These are phyloP conservation scores for Solanum hybrid DNA, from an alignment of 305 asterid genomes.

Conservation along the genomic window DNA sequence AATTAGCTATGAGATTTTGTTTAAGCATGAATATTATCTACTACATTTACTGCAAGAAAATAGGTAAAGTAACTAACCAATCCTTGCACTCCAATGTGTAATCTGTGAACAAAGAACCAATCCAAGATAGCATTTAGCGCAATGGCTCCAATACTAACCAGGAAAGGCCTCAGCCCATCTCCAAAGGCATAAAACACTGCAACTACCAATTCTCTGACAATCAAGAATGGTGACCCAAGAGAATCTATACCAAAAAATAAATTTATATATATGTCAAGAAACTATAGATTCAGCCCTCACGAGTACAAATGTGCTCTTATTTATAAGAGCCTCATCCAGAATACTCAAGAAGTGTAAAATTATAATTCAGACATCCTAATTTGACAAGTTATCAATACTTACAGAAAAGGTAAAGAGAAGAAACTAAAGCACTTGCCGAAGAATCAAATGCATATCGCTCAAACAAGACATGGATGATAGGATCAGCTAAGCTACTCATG, in stretches of 20 bases:
- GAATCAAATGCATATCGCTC: conserved; percentile 38
- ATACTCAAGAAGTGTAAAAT: not conserved
- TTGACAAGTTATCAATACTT: conserved; percentile 9
- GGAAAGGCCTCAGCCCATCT: conserved; percentile 27
- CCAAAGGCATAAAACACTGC: conserved; percentile 39
- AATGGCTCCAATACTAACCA: conserved; percentile 33
- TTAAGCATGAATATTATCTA: not conserved
- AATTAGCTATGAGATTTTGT: not conserved
- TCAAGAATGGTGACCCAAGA: conserved; percentile 37
- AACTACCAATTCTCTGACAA: conserved; percentile 33
- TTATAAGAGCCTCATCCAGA: not conserved
- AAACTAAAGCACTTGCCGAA: conserved; percentile 36
- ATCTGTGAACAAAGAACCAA: conserved; percentile 31
- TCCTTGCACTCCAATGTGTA: conserved; percentile 31
- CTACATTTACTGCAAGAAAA: not conserved
- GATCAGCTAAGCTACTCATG: conserved; percentile 26
- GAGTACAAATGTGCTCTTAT: not conserved
- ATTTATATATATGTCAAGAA: not conserved
- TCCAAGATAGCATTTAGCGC: conserved; percentile 35
- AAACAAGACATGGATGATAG: conserved; percentile 26
- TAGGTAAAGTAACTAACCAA: conserved; percentile 19
- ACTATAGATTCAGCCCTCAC: not conserved
- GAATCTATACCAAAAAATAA: conserved; percentile 19
- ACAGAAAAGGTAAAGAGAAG: conserved; percentile 30
- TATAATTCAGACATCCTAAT: not conserved